These are phyloP conservation scores for Hypoxylon fragiforme DNA, from an alignment of 495 filamentous ascomycete genomes.

Conservation along the genomic window DNA sequence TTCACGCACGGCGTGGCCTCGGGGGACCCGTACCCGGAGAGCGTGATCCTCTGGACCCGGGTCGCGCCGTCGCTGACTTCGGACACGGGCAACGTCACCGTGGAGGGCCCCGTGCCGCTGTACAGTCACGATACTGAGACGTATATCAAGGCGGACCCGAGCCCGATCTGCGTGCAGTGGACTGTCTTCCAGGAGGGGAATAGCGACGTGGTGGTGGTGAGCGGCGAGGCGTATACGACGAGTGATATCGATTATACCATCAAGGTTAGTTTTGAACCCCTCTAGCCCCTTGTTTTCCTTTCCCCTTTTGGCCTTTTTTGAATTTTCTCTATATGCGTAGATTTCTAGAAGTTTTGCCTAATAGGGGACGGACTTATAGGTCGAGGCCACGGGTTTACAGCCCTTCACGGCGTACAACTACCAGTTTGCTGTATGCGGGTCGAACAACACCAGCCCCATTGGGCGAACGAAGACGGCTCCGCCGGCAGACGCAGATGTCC, in stretches of 20 bases:
- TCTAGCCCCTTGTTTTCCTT: no score
- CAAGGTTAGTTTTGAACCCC: constrained; percentile 49
- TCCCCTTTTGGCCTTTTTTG: no score
- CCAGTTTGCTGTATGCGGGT: constrained; percentile 58
- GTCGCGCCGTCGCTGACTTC: constrained; percentile 58
- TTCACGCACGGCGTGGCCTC: constrained; percentile 74
- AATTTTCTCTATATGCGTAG: not conserved
- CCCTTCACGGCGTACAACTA: constrained; percentile 66
- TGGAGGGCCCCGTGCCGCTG: constrained; percentile 55
- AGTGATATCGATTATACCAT: constrained; percentile 72
- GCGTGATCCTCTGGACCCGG: constrained; percentile 71
- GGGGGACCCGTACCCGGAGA: constrained; percentile 66
- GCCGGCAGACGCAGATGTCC: constrained; percentile 41
- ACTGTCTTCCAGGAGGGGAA: constrained; percentile 46
- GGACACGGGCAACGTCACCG: constrained; percentile 59
- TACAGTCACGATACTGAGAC: constrained; percentile 59
- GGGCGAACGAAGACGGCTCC: constrained; percentile 61
- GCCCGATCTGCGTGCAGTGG: constrained; percentile 64
- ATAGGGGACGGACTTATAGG: constrained; percentile 41
- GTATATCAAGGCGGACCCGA: constrained; percentile 53
- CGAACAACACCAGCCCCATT: constrained; percentile 47
- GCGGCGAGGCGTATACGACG: constrained; percentile 58
- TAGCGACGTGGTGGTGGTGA: constrained; percentile 25
- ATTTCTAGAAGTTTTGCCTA: not conserved
- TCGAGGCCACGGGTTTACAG: constrained; percentile 61